Evolutionary conservation across 202 grass and related monocot species (phyloP).

Genomic region (Miscanthus sacchariflorus): DNA sequence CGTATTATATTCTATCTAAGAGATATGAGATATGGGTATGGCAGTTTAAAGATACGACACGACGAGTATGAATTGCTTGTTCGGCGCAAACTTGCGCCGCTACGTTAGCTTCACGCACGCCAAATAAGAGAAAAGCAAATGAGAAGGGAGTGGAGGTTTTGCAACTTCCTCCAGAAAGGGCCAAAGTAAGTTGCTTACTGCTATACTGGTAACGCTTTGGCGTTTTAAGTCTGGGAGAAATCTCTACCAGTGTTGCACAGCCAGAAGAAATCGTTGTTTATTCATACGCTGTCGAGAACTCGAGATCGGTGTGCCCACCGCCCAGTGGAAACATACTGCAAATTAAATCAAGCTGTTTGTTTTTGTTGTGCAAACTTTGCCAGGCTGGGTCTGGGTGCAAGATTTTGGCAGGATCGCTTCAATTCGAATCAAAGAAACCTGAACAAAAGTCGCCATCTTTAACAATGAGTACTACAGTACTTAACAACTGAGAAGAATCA

Average conservation of each 20-base stretch:
- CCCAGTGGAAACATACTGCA: not conserved
- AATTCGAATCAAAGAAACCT: not conserved
- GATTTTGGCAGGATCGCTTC: not conserved
- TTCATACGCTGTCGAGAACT: not conserved
- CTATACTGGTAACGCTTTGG: not conserved
- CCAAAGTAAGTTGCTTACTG: not conserved
- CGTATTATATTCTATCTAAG: not conserved
- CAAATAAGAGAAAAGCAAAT: not conserved
- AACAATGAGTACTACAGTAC: not conserved
- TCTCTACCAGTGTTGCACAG: not conserved
- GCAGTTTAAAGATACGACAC: not conserved
- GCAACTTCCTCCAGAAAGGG: not conserved
- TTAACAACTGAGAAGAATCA: not conserved
- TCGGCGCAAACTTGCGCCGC: not conserved
- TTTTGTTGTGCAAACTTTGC: not conserved
- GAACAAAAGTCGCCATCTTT: not conserved
- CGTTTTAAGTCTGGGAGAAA: not conserved
- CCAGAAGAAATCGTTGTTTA: not conserved
- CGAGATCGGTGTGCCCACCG: not conserved
- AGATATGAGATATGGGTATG: not conserved
- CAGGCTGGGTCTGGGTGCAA: not conserved
- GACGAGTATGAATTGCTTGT: not conserved
- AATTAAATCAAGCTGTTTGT: not conserved
- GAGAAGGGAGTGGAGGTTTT: not conserved
- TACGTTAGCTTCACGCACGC: not conserved